Conservation (phyloP, 257 asterid genomes). For the Petrea volubilis region DNA sequence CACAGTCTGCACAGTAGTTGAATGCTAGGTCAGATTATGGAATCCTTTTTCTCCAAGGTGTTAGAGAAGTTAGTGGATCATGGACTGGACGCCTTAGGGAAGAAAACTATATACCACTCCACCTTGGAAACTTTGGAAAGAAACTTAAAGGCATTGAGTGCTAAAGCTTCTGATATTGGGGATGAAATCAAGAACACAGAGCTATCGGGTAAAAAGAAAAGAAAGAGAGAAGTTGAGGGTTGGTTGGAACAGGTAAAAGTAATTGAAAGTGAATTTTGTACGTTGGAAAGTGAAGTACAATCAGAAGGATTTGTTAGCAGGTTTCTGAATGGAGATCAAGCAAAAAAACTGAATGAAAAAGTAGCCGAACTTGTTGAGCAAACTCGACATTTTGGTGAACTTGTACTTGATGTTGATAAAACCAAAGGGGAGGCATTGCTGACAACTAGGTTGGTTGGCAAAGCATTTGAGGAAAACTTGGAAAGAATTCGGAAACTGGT, state of each 20-base stretch:
- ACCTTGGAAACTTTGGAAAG: conserved; percentile 1
- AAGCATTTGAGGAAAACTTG: conserved; percentile 1
- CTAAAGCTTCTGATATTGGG: conserved; percentile 18
- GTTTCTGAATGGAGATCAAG: conserved; percentile 14
- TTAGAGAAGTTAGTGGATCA: conserved; percentile 12
- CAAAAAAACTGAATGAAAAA: background rate
- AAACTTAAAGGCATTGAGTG: background rate
- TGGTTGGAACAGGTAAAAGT: conserved; percentile 16
- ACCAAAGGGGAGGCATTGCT: background rate
- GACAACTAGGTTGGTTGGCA: conserved; percentile 5
- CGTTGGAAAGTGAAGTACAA: background rate
- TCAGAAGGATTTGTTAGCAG: background rate
- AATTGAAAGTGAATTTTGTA: conserved; percentile 1
- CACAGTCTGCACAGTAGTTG: background rate
- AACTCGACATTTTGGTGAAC: conserved; percentile 9
- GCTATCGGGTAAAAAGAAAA: conserved; percentile 10
- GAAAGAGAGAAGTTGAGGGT: conserved; percentile 21
- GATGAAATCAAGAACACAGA: background rate
- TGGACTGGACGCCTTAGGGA: background rate
- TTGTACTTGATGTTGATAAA: background rate
- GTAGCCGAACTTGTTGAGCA: background rate
- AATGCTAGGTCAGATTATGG: background rate
- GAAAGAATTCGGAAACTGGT: background rate
- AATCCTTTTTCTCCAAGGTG: background rate
- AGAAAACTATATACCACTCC: background rate